Evolutionary conservation across 176 grass and related monocot species (phyloP).

Genomic region (Themeda triandra): DNA sequence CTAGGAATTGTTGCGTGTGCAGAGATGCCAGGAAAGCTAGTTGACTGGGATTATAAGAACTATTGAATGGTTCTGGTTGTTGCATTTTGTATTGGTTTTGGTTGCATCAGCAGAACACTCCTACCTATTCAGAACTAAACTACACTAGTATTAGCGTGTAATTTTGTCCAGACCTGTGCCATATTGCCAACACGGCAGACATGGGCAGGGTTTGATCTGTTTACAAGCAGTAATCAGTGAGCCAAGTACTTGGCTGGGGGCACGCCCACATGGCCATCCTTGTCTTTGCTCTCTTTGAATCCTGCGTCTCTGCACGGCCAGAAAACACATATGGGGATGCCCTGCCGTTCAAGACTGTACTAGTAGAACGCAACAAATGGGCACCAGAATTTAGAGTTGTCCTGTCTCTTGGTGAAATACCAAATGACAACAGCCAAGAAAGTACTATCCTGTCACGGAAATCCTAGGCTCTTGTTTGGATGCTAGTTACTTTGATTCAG

Average conservation of each 20-base stretch:
- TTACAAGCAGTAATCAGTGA: not conserved
- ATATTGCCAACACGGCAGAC: not conserved
- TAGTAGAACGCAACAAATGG: not conserved
- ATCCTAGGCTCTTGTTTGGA: not conserved
- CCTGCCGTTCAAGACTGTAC: not conserved
- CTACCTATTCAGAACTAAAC: not conserved
- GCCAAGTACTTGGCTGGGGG: not conserved
- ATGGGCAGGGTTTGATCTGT: conserved; percentile 18
- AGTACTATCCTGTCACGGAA: not conserved
- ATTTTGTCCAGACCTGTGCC: not conserved
- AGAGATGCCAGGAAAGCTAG: not conserved
- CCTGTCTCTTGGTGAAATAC: not conserved
- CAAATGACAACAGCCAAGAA: not conserved
- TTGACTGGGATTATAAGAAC: not conserved
- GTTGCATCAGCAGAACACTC: not conserved
- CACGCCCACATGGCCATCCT: conserved; percentile 7
- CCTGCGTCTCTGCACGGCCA: not conserved
- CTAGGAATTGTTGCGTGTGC: not conserved
- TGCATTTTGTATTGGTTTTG: not conserved
- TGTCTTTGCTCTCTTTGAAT: conserved; percentile 4
- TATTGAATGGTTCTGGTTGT: not conserved
- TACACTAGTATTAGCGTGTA: not conserved
- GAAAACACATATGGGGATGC: conserved; percentile 7
- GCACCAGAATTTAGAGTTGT: not conserved
- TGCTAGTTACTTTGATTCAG: not conserved